phyloP scores from a whole-genome alignment of 2,329 filamentous ascomycete genomes.

The Neodidymelliopsis sp. region DNA sequence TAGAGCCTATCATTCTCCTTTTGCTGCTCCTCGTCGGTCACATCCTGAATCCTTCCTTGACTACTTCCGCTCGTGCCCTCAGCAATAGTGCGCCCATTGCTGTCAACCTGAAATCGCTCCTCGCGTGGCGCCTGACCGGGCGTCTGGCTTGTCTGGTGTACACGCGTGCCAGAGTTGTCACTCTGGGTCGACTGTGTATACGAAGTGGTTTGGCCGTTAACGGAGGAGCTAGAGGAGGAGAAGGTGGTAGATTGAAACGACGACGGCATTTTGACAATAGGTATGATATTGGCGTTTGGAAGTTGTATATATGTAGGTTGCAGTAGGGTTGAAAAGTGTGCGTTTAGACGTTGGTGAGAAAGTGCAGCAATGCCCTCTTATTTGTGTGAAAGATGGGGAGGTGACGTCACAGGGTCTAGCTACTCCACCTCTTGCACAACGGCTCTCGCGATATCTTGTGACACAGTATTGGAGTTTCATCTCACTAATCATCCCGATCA shows the following conservation, averaged over 20 bases:
- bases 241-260: constrained; percentile 38
- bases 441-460: no score
- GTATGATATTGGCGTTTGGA: constrained; percentile 11
- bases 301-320: not conserved
- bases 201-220: constrained; percentile 41
- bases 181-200: constrained; percentile 33
- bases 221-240: constrained; percentile 31
- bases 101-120: constrained; percentile 37
- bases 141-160: constrained; percentile 36
- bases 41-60: constrained; percentile 39
- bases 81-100: constrained; percentile 25
- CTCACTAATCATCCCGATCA: constrained; percentile 19
- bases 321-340: not conserved
- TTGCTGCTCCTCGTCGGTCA: constrained; percentile 44
- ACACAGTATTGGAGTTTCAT: no score
- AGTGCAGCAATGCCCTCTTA: not conserved
- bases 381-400: constrained; percentile 1
- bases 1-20: constrained; percentile 47
- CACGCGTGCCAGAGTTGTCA: constrained; percentile 39
- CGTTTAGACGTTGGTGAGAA: not conserved
- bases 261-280: constrained; percentile 19
- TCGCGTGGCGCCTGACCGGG: constrained; percentile 35
- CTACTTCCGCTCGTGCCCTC: constrained; percentile 14
- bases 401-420: constrained; percentile 17
- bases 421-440: not conserved